Percentiles rank a stretch among this genome's conserved stretches.
phyloP scores from a whole-genome alignment of 371 early-diverging fungal genomes.

The Circinella minor region DNA sequence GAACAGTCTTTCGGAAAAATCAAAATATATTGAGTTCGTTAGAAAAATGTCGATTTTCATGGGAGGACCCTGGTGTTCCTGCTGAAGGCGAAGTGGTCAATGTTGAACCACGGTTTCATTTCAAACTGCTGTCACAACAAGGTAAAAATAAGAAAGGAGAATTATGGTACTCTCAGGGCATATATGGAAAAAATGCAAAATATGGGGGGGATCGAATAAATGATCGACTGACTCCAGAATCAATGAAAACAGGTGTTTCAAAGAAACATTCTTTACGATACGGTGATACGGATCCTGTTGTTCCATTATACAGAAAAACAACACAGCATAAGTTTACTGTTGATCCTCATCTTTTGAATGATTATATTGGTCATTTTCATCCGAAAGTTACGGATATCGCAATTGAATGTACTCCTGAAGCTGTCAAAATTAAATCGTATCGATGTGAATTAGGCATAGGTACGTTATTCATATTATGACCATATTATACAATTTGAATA shows the following conservation, averaged over 20 bases:
- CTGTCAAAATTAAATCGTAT: constrained; percentile 20
- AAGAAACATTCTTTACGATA: constrained; percentile 26
- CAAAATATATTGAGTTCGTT: constrained; percentile 12
- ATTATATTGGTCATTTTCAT: constrained; percentile 20
- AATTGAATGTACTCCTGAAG: constrained; percentile 19
- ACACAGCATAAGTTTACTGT: constrained; percentile 19
- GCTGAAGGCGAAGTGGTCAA: neutral
- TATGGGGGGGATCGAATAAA: no score
- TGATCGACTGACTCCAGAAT: no score
- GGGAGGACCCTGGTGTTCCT: constrained; percentile 4
- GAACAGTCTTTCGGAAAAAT: constrained; percentile 19
- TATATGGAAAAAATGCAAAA: no score
- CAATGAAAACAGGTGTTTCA: constrained; percentile 9
- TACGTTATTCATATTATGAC: no score
- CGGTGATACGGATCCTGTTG: constrained; percentile 19
- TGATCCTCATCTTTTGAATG: constrained; percentile 17
- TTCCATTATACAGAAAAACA: constrained; percentile 17
- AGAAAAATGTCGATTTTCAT: constrained; percentile 15
- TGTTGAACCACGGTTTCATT: constrained; percentile 3
- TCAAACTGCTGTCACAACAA: constrained; percentile 9
- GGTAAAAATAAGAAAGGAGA: neutral
- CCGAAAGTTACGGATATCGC: constrained; percentile 17
- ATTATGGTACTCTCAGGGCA: neutral
- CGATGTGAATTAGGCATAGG: constrained; percentile 4
- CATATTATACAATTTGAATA: no score